phyloP scores from a whole-genome alignment of 2,329 filamentous ascomycete genomes.

The Botrytis cinerea region DNA sequence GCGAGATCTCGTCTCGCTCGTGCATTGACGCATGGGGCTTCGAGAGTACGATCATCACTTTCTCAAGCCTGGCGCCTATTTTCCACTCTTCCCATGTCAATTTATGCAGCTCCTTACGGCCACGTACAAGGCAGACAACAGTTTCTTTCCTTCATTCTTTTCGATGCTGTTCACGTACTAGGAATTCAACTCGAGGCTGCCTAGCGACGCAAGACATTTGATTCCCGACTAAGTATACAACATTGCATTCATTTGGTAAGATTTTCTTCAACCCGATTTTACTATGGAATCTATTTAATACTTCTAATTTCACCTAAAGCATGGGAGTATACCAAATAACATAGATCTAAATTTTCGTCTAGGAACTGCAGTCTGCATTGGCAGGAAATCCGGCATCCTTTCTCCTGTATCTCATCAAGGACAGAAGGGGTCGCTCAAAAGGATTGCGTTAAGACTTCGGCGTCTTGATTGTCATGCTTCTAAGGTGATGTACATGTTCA shows the following conservation, averaged over 20 bases:
- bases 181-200: background rate
- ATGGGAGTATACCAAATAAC: background rate
- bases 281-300: background rate
- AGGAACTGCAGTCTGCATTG: background rate
- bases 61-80: conserved; percentile 1
- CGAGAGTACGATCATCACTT: background rate
- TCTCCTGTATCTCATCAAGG: background rate
- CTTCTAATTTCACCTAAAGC: background rate
- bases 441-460: background rate
- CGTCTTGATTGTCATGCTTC: background rate
- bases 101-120: background rate
- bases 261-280: background rate
- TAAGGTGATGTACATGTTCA: background rate
- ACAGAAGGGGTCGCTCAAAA: background rate
- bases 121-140: background rate
- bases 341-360: background rate
- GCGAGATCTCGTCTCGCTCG: background rate
- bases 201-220: background rate
- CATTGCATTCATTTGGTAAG: background rate
- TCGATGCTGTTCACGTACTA: background rate
- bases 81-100: background rate
- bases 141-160: background rate
- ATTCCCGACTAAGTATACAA: background rate
- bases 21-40: background rate
- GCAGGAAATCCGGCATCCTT: background rate